A percentile compares a stretch with the other conserved stretches of the same genome.
Conservation (phyloP, 495 filamentous ascomycete genomes). For the Annulohypoxylon nitens region DNA sequence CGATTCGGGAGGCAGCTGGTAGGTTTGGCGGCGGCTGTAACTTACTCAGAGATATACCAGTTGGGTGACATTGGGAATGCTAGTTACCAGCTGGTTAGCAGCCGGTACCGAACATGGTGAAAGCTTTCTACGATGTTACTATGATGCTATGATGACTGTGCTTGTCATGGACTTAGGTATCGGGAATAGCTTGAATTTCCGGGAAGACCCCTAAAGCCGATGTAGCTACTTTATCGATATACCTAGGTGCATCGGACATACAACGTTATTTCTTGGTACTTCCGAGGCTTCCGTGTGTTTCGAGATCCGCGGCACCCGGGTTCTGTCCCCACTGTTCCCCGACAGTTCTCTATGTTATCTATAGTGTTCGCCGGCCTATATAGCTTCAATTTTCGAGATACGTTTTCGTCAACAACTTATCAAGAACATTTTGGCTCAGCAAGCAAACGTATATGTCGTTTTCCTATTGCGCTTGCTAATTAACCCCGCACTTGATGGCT, state of each 20-base stretch:
- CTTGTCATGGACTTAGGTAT: neutral
- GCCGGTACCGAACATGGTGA: neutral
- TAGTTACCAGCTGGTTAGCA: neutral
- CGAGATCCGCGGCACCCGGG: neutral
- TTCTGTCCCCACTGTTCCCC: neutral
- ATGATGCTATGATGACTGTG: neutral
- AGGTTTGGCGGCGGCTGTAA: neutral
- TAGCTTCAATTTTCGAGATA: neutral
- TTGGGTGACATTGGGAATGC: neutral
- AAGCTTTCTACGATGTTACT: neutral
- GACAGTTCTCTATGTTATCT: neutral
- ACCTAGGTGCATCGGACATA: neutral
- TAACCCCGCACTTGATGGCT: too few species aligned
- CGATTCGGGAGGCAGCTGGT: neutral
- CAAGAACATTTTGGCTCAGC: neutral
- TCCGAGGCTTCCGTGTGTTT: neutral
- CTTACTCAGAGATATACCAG: neutral
- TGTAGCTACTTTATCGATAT: neutral
- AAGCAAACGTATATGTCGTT: neutral
- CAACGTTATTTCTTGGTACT: neutral
- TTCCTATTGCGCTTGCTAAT: neutral
- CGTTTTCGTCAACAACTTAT: neutral
- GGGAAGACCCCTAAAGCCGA: neutral
- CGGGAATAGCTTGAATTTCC: slow-evolving; percentile 3
- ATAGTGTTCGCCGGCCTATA: neutral